Base-by-base conservation (phyloP, 2,329 filamentous ascomycete genomes). In the Microdochium trichocladiopsis region DNA sequence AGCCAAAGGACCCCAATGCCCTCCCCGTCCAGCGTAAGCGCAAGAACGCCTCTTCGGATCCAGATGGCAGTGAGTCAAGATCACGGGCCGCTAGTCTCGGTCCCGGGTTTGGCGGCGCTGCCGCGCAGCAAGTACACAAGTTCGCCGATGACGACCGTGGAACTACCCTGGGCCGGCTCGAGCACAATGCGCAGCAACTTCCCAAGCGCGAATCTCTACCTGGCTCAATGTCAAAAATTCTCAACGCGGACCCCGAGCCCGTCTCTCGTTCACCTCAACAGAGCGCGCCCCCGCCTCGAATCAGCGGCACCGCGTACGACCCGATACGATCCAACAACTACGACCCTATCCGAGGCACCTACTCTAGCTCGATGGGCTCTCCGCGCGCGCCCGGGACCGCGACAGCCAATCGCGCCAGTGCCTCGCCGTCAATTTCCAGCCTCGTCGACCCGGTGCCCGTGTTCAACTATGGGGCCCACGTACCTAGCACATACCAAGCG, bases 341-440 rank as follows among this genome's bases (percentile, higher is more conserved):
- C 58, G 82, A 86, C 58, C 82, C 82, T 1, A 75, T 84, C 49
- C 73, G 82, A 43, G 82, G 82, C 62, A 88, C 81, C 68, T 64
- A 76, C 57, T 72, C 73, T 8, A 72, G 66, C 23, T 59, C 76
- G 3, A 65, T 77, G 52, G 73, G 72, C 28, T 83, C 80, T 8
- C 80, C 80, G n/a, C 73, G 77, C 48, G 69, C 66, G 3, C 69
- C 71, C 12, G 61, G 69, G 49, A 67, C 69, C 21, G 53, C 52
- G n/a, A 50, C 71, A 3, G 62, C 79, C 51, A 86, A 87, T 68
- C 83, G 87, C 51, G 87, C 89, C n/a, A 93, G 88, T 65, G 88
- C 88, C 37, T 96, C 93, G 4, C 92, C 93, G 1, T 93, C 93
- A 2, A 96, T 96, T 59, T 87, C 90, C 5, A 95, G 90, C 69